phyloP scores from a whole-genome alignment of 768 basidiomycete genomes.

The Pleurotus ostreatus region DNA sequence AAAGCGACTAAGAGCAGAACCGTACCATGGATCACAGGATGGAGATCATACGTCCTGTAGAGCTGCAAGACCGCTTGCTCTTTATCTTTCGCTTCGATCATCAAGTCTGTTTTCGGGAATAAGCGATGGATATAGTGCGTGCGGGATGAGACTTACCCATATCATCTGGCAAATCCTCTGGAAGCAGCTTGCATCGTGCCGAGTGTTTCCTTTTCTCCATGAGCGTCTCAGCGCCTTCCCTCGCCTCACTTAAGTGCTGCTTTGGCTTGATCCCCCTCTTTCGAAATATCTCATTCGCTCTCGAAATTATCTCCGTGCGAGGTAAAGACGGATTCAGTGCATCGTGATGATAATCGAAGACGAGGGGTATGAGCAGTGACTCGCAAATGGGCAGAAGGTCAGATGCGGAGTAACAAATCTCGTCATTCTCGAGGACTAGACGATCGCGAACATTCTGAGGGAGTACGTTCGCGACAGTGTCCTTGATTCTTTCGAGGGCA shows the following conservation, averaged over 20 bases:
- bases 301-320: constrained; percentile 63
- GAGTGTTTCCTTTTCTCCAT: constrained; percentile 89
- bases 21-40: constrained; percentile 58
- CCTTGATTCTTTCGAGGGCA: constrained; percentile 69
- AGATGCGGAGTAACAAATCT: constrained; percentile 87
- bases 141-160: constrained; percentile 41
- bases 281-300: constrained; percentile 70
- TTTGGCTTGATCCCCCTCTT: constrained; percentile 81
- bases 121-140: constrained; percentile 10
- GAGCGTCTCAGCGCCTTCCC: constrained; percentile 75
- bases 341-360: constrained; percentile 85
- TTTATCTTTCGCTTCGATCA: constrained; percentile 94
- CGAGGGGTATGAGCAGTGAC: constrained; percentile 72
- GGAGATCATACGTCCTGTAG: constrained; percentile 70
- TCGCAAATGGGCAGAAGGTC: constrained; percentile 86
- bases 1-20: background rate
- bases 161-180: constrained; percentile 59
- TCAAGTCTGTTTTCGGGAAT: constrained; percentile 50
- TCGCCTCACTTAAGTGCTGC: constrained; percentile 89
- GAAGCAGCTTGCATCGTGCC: constrained; percentile 72
- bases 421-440: constrained; percentile 92
- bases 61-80: constrained; percentile 91
- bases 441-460: constrained; percentile 63
- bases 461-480: constrained; percentile 57
- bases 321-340: constrained; percentile 60